phyloP scores from a whole-genome alignment of 2,329 filamentous ascomycete species.

The Trichoderma atroviride region DNA sequence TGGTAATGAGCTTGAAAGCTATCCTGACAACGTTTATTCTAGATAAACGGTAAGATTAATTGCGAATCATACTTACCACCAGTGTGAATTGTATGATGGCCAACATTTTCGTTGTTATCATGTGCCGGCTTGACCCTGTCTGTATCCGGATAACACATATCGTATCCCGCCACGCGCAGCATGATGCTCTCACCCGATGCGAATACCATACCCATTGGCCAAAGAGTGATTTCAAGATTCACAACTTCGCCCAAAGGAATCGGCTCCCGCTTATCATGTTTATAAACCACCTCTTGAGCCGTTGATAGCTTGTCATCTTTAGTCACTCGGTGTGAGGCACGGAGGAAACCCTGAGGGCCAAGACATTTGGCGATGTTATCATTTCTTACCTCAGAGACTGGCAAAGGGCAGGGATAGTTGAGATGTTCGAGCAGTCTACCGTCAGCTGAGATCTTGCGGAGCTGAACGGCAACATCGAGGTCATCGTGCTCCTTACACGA shows the following conservation, averaged over 20 bases:
- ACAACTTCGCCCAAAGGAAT: too few species aligned
- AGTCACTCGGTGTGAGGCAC: too few species aligned
- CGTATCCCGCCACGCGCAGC: constrained; percentile 4
- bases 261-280: too few species aligned
- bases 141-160: constrained; percentile 1
- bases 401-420: not conserved
- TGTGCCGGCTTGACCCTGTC: not conserved
- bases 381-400: not conserved
- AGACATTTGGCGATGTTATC: constrained; percentile 9
- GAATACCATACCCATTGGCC: not conserved
- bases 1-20: too few species aligned
- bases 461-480: not conserved
- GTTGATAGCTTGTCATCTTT: too few species aligned
- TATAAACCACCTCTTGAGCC: too few species aligned
- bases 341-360: not conserved
- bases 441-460: not conserved
- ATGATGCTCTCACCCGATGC: not conserved
- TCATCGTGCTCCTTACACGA: not conserved
- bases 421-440: not conserved
- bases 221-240: too few species aligned
- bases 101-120: too few species aligned
- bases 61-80: too few species aligned
- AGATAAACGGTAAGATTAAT: too few species aligned
- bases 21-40: too few species aligned
- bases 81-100: too few species aligned